Base-by-base conservation (phyloP, 1,139 yeast genomes). In the Taphrina deformans region DNA sequence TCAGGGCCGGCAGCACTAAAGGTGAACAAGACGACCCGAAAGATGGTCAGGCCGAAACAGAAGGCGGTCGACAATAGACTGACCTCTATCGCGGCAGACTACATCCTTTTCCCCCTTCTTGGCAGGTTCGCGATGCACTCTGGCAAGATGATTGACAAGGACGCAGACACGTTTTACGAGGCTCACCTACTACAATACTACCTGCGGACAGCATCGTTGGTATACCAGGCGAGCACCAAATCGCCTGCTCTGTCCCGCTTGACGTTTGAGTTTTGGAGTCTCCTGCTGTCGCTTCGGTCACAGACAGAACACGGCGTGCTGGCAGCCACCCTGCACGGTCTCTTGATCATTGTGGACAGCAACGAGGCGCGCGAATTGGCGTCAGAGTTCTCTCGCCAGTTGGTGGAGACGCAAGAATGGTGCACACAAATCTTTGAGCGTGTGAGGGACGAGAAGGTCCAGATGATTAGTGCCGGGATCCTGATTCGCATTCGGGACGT, bases 331-430 rank as follows among this genome's bases (percentile, higher is more conserved):
- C 24, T 41, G 23, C 29, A n/a, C 24, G 51, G 46, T 6, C 31
- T 52, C 3, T 44, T 41, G 26, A 12, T 40, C 41, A 27, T 61
- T 18, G 24, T 61, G 21, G 59, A 61, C 31, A 26, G 33, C n/a
- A 41, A 41, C 14, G 65, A 61, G 21, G 29, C 46, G 16, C 21
- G 65, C 9, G 16, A 14, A 12, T 5, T 61, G 31, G 53, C 56
- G 10, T 14, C 18, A 35, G 53, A 44, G 31, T 31, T 16, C 21
- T n/a, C 56, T 3, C 48, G 53, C 6, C 24, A 14, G 10, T 10
- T 61, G 52, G 35, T 52, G 16, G 59, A 52, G 46, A 52, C 56
- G 40, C 59, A 53, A 45, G 65, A 61, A 9, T 61, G 65, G 65
- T 27, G 33, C 14, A 24, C 45, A 10, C 33, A 18, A 3, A 21